These are phyloP conservation scores for Cajanus cajan DNA, from an alignment of 306 rosid species.

Conservation along the genomic window DNA sequence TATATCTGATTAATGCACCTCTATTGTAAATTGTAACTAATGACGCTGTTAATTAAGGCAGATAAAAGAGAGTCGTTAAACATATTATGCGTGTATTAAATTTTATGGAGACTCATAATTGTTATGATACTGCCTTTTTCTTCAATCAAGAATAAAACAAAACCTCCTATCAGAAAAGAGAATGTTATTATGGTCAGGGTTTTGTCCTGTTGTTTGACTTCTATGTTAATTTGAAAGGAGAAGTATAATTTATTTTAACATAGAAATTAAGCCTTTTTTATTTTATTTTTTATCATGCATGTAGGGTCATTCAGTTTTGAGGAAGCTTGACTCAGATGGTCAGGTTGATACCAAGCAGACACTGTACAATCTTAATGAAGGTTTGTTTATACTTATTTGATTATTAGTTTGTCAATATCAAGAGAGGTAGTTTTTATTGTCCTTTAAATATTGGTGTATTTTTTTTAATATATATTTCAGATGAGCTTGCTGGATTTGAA, in stretches of 20 bases:
- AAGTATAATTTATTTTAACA: not conserved
- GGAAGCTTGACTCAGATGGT: constrained; percentile 77
- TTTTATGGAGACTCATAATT: not conserved
- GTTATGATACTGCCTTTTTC: not conserved
- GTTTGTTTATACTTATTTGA: constrained; percentile 34
- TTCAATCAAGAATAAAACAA: not conserved
- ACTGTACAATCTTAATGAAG: constrained; percentile 80
- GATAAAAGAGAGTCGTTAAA: not conserved
- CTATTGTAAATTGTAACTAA: not conserved
- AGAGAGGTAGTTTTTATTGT: not conserved
- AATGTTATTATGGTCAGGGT: not conserved
- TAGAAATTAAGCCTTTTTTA: constrained; percentile 7
- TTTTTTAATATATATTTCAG: constrained; percentile 37
- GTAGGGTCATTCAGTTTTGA: constrained; percentile 82
- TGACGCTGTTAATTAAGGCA: not conserved
- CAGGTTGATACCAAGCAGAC: constrained; percentile 66
- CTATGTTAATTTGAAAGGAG: not conserved
- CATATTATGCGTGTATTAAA: not conserved
- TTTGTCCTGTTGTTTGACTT: not conserved
- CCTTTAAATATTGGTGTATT: not conserved
- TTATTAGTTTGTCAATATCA: not conserved
- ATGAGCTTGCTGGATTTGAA: constrained; percentile 76
- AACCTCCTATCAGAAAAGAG: not conserved
- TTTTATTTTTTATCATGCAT: not conserved
- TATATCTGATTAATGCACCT: not conserved